Evolutionary conservation across 257 asterid genomes (phyloP).

Genomic region (Solanum virginianum): DNA sequence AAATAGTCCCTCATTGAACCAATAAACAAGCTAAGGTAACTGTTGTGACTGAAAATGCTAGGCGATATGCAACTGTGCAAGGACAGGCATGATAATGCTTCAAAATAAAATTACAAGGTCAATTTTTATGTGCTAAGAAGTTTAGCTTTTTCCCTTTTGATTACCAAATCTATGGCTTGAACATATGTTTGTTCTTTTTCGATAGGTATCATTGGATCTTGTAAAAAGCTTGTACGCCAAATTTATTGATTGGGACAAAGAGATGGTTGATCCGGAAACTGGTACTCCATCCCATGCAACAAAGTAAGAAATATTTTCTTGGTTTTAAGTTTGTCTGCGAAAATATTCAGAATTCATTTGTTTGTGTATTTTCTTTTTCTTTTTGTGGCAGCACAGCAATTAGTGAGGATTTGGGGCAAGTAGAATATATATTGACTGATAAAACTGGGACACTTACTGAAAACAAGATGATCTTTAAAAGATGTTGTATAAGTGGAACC

Average conservation of each 20-base stretch:
- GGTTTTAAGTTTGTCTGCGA: constrained; percentile 1
- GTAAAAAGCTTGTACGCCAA: constrained; percentile 93
- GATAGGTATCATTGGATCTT: constrained; percentile 93
- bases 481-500: constrained; percentile 79
- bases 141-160: background rate
- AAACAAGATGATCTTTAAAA: constrained; percentile 87
- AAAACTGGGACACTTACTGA: constrained; percentile 99
- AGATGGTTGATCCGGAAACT: constrained; percentile 87
- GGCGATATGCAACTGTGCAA: background rate
- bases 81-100: background rate
- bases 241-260: constrained; percentile 94
- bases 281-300: constrained; percentile 70
- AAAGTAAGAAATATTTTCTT: constrained; percentile 49
- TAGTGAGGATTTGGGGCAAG: constrained; percentile 99
- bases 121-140: background rate
- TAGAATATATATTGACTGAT: constrained; percentile 95
- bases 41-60: background rate
- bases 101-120: background rate
- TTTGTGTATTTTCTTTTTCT: constrained; percentile 14
- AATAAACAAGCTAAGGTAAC: background rate
- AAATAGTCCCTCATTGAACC: background rate
- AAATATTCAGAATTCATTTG: background rate
- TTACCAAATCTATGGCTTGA: background rate
- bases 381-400: constrained; percentile 89
- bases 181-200: constrained; percentile 1